phyloP scores from a whole-genome alignment of 495 filamentous ascomycete species.

The Penicillium flavigenum region DNA sequence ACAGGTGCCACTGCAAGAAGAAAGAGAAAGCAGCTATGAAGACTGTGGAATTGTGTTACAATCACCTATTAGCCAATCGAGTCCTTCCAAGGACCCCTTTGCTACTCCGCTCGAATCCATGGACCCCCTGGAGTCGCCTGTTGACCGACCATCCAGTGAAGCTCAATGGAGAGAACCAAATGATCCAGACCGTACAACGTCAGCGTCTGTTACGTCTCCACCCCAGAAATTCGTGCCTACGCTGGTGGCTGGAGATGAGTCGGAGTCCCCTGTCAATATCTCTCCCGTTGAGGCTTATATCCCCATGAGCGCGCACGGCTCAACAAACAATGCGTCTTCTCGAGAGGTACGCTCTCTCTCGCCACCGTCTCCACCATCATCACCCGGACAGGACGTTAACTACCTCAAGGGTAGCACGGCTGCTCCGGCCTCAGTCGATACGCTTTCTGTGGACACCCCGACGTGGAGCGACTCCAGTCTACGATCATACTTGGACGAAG shows the following conservation, averaged over 20 bases:
- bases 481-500: slow-evolving; percentile 86
- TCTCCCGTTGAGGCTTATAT: slow-evolving; percentile 48
- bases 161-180: slow-evolving; percentile 22
- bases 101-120: slow-evolving; percentile 23
- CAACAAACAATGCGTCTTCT: slow-evolving; percentile 65
- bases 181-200: slow-evolving; percentile 12
- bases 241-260: slow-evolving; percentile 48
- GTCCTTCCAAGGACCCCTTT: slow-evolving; percentile 32
- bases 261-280: slow-evolving; percentile 77
- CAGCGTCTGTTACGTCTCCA: slow-evolving; percentile 35
- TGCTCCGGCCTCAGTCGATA: slow-evolving; percentile 43
- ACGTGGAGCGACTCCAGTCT: slow-evolving; percentile 85
- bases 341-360: slow-evolving; percentile 60
- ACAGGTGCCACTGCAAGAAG: slow-evolving; percentile 38
- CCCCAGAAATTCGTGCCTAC: slow-evolving; percentile 36
- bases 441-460: slow-evolving; percentile 39
- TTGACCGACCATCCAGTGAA: slow-evolving; percentile 31
- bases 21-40: slow-evolving; percentile 23
- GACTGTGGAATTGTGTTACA: slow-evolving; percentile 18
- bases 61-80: slow-evolving; percentile 22
- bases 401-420: slow-evolving; percentile 34
- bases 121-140: slow-evolving; percentile 29
- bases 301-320: slow-evolving; percentile 49
- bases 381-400: slow-evolving; percentile 58
- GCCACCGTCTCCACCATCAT: slow-evolving; percentile 61